Evolutionary conservation across 306 rosid genomes (phyloP).

Genomic region (Rosa rugosa): DNA sequence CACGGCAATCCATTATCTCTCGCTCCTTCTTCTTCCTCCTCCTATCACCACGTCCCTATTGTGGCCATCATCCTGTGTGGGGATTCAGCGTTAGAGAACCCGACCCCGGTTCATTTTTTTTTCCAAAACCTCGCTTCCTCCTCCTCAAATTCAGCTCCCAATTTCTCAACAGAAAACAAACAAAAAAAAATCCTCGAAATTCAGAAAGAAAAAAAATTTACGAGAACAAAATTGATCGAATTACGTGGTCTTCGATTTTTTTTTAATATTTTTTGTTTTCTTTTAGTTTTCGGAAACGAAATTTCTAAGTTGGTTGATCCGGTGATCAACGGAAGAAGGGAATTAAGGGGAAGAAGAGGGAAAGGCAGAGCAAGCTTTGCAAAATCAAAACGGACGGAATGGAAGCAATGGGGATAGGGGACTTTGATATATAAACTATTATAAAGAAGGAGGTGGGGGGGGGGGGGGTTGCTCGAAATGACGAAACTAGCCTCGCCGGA

Average conservation of each 20-base stretch:
- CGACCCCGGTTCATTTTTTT: not conserved
- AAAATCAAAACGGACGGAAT: constrained; percentile 12
- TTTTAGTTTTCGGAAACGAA: not conserved
- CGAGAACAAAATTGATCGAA: not conserved
- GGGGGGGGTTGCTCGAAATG: not conserved
- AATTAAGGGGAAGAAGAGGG: not conserved
- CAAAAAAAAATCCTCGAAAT: not conserved
- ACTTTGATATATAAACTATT: too few relatives aligned
- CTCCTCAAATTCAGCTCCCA: not conserved
- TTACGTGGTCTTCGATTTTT: constrained; percentile 2
- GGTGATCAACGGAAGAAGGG: not conserved
- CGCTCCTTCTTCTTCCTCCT: constrained; percentile 1
- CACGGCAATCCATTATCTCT: constrained; percentile 56
- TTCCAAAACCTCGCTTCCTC: not conserved
- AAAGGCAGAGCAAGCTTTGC: not conserved
- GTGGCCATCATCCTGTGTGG: not conserved
- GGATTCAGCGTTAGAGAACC: not conserved
- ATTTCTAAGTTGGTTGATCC: not conserved
- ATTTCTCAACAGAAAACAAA: not conserved
- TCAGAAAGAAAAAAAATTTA: not conserved
- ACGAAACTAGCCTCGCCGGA: constrained; percentile 28
- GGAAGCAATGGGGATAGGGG: not conserved
- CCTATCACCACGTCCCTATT: constrained; percentile 4
- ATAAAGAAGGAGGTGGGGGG: constrained; percentile 2
- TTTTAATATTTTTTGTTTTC: not conserved